phyloP scores from a whole-genome alignment of 2,329 filamentous ascomycete genomes.

The Talaromyces sp. region DNA sequence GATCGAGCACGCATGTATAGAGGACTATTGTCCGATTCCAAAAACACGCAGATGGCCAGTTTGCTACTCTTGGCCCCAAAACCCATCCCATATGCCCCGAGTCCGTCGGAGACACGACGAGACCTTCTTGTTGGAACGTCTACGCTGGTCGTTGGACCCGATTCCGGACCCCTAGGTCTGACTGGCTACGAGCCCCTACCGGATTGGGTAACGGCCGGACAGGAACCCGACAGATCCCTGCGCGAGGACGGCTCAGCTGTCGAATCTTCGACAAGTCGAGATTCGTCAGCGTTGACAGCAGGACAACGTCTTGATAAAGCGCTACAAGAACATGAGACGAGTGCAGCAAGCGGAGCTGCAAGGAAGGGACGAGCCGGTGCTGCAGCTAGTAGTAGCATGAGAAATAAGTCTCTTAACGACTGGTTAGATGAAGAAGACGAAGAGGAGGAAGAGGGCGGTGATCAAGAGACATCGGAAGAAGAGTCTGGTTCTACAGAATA shows the following conservation, averaged over 20 bases:
- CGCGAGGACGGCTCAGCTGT: conserved; percentile 55
- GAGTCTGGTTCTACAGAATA: conserved; percentile 41
- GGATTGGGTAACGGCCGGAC: conserved; percentile 73
- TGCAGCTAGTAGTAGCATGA: conserved; percentile 43
- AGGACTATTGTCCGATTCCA: conserved; percentile 70
- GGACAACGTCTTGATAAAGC: conserved; percentile 41
- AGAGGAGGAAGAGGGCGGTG: conserved; percentile 49
- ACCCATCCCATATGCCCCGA: conserved; percentile 83
- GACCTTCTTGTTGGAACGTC: conserved; percentile 76
- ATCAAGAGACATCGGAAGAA: conserved; percentile 47
- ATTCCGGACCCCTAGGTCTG: conserved; percentile 67
- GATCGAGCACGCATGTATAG: conserved; percentile 87
- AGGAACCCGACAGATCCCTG: conserved; percentile 71
- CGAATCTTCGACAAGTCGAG: conserved; percentile 16
- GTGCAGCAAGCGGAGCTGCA: conserved; percentile 20
- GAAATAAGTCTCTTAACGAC: conserved; percentile 74
- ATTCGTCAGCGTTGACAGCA: conserved; percentile 32
- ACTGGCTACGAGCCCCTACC: conserved; percentile 75
- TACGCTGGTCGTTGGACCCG: conserved; percentile 75
- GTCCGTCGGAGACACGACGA: conserved; percentile 77
- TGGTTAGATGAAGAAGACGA: conserved; percentile 67
- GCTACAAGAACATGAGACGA: conserved; percentile 38
- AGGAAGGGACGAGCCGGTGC: conserved; percentile 20
- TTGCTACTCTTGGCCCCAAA: conserved; percentile 90
- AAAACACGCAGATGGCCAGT: conserved; percentile 74